A percentile compares a stretch with the other conserved stretches of the same genome.
phyloP scores from a whole-genome alignment of 2,329 filamentous ascomycete genomes.

The Verticillium nonalfalfae region DNA sequence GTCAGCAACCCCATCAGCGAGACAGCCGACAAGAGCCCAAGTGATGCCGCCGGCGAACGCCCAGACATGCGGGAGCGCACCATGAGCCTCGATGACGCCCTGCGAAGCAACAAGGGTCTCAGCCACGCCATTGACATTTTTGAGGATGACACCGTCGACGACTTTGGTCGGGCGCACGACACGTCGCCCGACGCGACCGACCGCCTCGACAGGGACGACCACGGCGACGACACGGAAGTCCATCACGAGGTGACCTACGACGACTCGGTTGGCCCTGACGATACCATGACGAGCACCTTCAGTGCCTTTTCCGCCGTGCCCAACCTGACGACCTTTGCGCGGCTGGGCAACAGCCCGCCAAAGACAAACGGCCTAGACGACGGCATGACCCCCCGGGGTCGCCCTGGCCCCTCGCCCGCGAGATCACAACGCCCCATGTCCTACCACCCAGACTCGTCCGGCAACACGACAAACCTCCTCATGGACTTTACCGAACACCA shows the following conservation, averaged over 20 bases:
- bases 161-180: conserved; percentile 21
- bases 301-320: conserved; percentile 87
- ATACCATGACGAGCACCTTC: conserved; percentile 74
- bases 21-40: conserved; percentile 5
- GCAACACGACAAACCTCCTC: conserved; percentile 69
- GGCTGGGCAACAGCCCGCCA: conserved; percentile 59
- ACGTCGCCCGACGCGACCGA: conserved; percentile 14
- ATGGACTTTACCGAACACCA: conserved; percentile 82
- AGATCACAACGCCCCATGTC: conserved; percentile 26
- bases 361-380: conserved; percentile 36
- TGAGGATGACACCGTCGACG: conserved; percentile 41
- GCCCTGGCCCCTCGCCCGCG: conserved; percentile 25
- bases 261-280: conserved; percentile 50
- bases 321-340: conserved; percentile 78
- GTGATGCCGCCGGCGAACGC: background rate
- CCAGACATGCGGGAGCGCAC: conserved; percentile 23
- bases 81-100: conserved; percentile 44
- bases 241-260: conserved; percentile 2
- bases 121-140: conserved; percentile 57
- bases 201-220: conserved; percentile 20
- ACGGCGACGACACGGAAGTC: conserved; percentile 10
- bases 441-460: conserved; percentile 34
- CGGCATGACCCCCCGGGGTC: conserved; percentile 30
- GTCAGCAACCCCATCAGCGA: conserved; percentile 29
- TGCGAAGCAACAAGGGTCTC: conserved; percentile 49